Percentiles rank a stretch among this genome's conserved stretches.
Evolutionary conservation across 2,329 filamentous ascomycete genomes (phyloP).

Genomic region (Fusarium sp.): DNA sequence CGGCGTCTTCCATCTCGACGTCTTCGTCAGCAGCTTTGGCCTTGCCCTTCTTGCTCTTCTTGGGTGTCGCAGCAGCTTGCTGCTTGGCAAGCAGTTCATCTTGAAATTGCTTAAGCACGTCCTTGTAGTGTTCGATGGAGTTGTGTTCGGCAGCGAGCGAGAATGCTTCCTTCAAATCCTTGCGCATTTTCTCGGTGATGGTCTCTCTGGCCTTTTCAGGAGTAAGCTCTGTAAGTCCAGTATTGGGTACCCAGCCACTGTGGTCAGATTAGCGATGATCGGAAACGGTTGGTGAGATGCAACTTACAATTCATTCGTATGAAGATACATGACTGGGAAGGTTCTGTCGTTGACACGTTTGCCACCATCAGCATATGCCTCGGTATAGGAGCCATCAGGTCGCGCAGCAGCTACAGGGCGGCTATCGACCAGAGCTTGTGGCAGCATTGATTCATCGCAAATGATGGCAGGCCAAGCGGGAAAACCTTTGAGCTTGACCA

Average conservation of each 20-base stretch:
- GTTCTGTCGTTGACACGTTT: slow-evolving; percentile 86
- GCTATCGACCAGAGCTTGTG: slow-evolving; percentile 75
- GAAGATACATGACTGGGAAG: slow-evolving; percentile 94
- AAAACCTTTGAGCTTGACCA: slow-evolving; percentile 93
- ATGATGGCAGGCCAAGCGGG: slow-evolving; percentile 95
- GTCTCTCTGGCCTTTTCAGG: slow-evolving; percentile 74
- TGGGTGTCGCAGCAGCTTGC: slow-evolving; percentile 52
- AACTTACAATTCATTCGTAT: slow-evolving; percentile 96
- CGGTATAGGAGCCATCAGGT: slow-evolving; percentile 85
- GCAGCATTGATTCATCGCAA: slow-evolving; percentile 94
- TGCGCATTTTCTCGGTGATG: slow-evolving; percentile 80
- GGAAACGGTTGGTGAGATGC: background rate
- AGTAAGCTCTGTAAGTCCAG: slow-evolving; percentile 80
- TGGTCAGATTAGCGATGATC: slow-evolving; percentile 19
- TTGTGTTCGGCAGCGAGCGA: slow-evolving; percentile 81
- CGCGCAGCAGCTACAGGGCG: slow-evolving; percentile 87
- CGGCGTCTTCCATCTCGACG: slow-evolving; percentile 69
- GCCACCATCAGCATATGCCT: slow-evolving; percentile 86
- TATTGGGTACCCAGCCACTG: slow-evolving; percentile 93
- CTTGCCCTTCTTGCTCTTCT: slow-evolving; percentile 57
- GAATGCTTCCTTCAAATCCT: slow-evolving; percentile 82
- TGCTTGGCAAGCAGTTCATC: slow-evolving; percentile 66
- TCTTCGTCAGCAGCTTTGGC: slow-evolving; percentile 65
- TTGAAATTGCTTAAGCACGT: slow-evolving; percentile 74
- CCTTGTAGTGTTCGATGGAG: slow-evolving; percentile 84